These are phyloP conservation scores for Lindgomyces ingoldianus DNA, from an alignment of 495 filamentous ascomycete genomes.

Conservation along the genomic window DNA sequence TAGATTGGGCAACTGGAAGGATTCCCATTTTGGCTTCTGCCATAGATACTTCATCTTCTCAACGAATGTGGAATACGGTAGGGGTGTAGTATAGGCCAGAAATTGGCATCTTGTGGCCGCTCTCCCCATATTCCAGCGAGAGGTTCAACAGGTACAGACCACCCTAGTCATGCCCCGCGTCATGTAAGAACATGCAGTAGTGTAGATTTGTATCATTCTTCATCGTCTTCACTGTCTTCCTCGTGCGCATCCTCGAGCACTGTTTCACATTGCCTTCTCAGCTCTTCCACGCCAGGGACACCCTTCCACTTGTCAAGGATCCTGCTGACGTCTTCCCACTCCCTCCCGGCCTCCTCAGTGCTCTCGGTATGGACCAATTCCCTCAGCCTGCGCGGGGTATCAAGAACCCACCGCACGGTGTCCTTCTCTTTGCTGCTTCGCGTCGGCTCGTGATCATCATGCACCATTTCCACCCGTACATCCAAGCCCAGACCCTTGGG, in stretches of 20 bases:
- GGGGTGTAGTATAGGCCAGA: too few species aligned
- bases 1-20: too few species aligned
- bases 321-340: constrained; percentile 39
- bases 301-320: constrained; percentile 44
- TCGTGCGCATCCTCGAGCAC: constrained; percentile 27
- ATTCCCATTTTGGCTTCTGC: too few species aligned
- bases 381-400: constrained; percentile 55
- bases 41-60: too few species aligned
- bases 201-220: background rate
- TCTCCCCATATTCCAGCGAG: too few species aligned
- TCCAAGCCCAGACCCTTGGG: constrained; percentile 5
- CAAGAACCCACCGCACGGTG: constrained; percentile 72
- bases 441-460: background rate
- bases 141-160: too few species aligned
- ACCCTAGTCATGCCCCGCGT: too few species aligned
- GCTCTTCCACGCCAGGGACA: constrained; percentile 42
- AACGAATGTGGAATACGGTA: too few species aligned
- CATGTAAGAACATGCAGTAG: too few species aligned
- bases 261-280: constrained; percentile 34
- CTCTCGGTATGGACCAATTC: constrained; percentile 54
- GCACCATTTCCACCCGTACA: constrained; percentile 10
- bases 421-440: constrained; percentile 46
- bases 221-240: constrained; percentile 11
- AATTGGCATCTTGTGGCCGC: too few species aligned
- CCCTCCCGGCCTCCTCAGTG: constrained; percentile 64